Percentiles rank a stretch among this genome's conserved stretches.
Conservation (phyloP, 2,329 filamentous ascomycete species). For the Exophiala aquamarina region DNA sequence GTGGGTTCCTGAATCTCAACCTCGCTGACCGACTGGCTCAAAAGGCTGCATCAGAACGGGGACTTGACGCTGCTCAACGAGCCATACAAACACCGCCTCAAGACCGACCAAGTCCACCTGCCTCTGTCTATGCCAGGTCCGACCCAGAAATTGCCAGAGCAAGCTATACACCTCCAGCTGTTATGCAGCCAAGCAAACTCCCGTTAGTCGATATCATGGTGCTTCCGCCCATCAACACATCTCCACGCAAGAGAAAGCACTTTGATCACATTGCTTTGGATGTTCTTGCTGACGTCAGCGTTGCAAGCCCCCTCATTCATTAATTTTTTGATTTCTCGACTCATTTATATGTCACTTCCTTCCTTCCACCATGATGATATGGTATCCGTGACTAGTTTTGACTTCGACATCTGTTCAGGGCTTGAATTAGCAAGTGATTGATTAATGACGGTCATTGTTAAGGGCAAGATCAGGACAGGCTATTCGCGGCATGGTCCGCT, state of each 20-base stretch:
- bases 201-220: constrained; percentile 17
- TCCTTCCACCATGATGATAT: constrained; percentile 68
- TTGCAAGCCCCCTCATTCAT: constrained; percentile 25
- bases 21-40: constrained; percentile 19
- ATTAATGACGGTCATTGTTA: constrained; percentile 12
- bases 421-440: constrained; percentile 9
- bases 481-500: not conserved
- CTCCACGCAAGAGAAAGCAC: constrained; percentile 27
- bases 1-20: constrained; percentile 27
- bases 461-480: not conserved
- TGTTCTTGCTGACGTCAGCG: constrained; percentile 27
- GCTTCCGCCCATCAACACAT: constrained; percentile 14
- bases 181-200: constrained; percentile 5
- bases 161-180: constrained; percentile 14
- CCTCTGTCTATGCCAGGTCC: constrained; percentile 12
- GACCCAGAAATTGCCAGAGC: constrained; percentile 9
- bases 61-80: constrained; percentile 10
- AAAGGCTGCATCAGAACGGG: constrained; percentile 9
- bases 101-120: constrained; percentile 19
- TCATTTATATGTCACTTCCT: constrained; percentile 49
- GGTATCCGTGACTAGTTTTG: constrained; percentile 66
- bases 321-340: constrained; percentile 7
- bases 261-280: constrained; percentile 25
- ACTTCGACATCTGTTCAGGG: constrained; percentile 51
- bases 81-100: constrained; percentile 16